Percentiles rank a stretch among this genome's conserved stretches.
These are phyloP conservation scores for Monosporascus ibericus DNA, from an alignment of 2,329 filamentous ascomycete genomes.

Conservation along the genomic window DNA sequence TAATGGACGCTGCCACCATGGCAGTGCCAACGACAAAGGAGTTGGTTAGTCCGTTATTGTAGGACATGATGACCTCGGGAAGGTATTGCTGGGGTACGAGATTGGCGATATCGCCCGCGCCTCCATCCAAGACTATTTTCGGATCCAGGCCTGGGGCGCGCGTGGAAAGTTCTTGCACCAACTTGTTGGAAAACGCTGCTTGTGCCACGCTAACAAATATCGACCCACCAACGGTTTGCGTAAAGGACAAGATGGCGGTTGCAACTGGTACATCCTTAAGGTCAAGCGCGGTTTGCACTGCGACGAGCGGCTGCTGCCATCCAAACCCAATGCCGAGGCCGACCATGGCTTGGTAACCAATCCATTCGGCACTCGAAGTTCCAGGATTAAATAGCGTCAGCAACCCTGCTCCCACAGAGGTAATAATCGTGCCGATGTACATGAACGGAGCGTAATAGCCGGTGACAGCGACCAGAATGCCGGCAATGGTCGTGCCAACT, in stretches of 20 bases:
- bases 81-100: too few species aligned
- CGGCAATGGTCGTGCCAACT: conserved; percentile 38
- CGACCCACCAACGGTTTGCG: conserved; percentile 60
- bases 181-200: conserved; percentile 60
- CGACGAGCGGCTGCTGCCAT: conserved; percentile 42
- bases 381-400: conserved; percentile 45
- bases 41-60: too few species aligned
- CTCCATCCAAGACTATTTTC: conserved; percentile 43
- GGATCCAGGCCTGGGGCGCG: conserved; percentile 41
- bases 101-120: conserved; percentile 40
- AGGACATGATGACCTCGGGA: too few species aligned
- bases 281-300: conserved; percentile 46
- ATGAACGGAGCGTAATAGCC: conserved; percentile 41
- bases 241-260: conserved; percentile 51
- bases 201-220: conserved; percentile 60
- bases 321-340: conserved; percentile 47
- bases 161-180: conserved; percentile 45
- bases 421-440: conserved; percentile 30
- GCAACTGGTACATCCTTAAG: conserved; percentile 43
- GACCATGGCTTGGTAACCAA: conserved; percentile 51
- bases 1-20: too few species aligned
- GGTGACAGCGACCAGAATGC: conserved; percentile 27
- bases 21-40: too few species aligned
- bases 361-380: conserved; percentile 45
- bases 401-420: conserved; percentile 44